Base-by-base conservation (phyloP, 768 basidiomycete species). In the Mrakia hoshinonis region DNA sequence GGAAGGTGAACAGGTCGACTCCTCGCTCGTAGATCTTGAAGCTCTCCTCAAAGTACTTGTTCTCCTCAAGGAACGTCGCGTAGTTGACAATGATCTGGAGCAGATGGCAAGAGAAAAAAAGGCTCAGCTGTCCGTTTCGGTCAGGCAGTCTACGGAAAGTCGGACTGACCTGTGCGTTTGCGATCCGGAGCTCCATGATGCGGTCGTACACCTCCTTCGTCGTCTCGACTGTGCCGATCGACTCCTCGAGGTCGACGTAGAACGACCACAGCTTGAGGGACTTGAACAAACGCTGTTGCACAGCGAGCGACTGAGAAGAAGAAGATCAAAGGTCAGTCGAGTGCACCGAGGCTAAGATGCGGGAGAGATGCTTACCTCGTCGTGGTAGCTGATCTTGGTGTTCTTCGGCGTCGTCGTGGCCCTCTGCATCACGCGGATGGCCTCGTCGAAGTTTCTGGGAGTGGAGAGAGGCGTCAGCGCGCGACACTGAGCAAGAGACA, bases 21-120 rank as follows among this genome's bases (percentile, higher is more conserved):
- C 96, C 96, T 31, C 94, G 87, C 79, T 98, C 96, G 78, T 97
- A 99, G 31, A 95, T 91, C 85, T 93, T 96, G 86, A 98, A 99
- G 79, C 91, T 92, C 76, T 98, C 96, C 76, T 99, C 96, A 80
- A 90, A 99, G 81, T 98, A 99, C 75, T 92, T 86, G 81, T 97
- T 95, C 78, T 97, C 95, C 78, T 98, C 95, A 61, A 99, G 81
- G 84, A 98, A 99, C 4, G 89, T 86, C 2, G 96, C 94, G 74
- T 94, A 98, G 79, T 99, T 98, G 80, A 98, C 86, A 75, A 98
- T 94, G 74, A 94, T 85, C 77, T 78, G 55, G n/a, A n/a, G n/a
- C n/a, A 2, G 39, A n/a, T 7, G 43, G 24, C 26, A 47, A 29
- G 22, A 10, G 20, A 26, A 39, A 34, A 20, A 26, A 26, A 7